phyloP scores from a whole-genome alignment of 2,329 filamentous ascomycete species.

The Scedosporium apiospermum region DNA sequence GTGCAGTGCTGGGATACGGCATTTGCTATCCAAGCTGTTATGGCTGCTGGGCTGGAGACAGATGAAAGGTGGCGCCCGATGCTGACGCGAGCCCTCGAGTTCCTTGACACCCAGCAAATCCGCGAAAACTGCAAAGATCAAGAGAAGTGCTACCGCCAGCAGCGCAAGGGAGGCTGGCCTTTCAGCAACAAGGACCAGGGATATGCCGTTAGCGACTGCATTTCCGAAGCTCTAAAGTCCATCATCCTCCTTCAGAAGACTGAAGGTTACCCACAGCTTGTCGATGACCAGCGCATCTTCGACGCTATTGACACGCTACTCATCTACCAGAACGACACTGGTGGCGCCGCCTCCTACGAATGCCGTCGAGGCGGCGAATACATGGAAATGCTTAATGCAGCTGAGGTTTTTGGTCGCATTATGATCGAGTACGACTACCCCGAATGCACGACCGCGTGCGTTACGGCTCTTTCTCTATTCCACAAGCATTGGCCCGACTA shows the following conservation, averaged over 20 bases:
- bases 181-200: conserved; percentile 91
- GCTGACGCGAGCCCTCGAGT: conserved; percentile 72
- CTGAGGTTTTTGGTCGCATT: conserved; percentile 91
- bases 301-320: conserved; percentile 87
- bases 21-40: conserved; percentile 75
- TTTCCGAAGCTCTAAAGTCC: conserved; percentile 81
- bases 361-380: conserved; percentile 65
- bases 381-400: conserved; percentile 83
- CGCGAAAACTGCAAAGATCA: conserved; percentile 71
- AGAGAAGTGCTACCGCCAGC: conserved; percentile 76
- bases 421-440: conserved; percentile 99
- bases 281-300: conserved; percentile 70
- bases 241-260: conserved; percentile 76
- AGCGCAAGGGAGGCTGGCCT: conserved; percentile 87
- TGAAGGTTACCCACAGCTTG: conserved; percentile 61
- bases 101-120: conserved; percentile 87
- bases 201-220: conserved; percentile 92
- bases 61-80: conserved; percentile 73
- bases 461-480: conserved; percentile 81
- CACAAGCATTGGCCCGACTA: conserved; percentile 74
- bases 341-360: conserved; percentile 88
- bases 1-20: conserved; percentile 96
- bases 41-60: conserved; percentile 68
- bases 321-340: conserved; percentile 79
- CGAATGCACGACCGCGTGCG: conserved; percentile 91